Base-by-base conservation (phyloP, 495 filamentous ascomycete species). In the Neurospora sp. region DNA sequence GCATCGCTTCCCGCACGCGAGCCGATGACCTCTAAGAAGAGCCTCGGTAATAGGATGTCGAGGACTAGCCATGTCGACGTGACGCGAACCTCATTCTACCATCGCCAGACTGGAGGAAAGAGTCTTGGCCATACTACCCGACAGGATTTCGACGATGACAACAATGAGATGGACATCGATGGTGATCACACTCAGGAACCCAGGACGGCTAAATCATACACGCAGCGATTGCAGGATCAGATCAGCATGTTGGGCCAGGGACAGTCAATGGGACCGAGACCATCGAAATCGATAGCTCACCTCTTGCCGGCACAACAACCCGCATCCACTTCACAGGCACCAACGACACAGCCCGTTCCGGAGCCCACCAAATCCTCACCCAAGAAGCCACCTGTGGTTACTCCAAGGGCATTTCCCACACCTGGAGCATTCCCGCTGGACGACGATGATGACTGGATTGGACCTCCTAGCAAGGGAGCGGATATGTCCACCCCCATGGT, bases 221-320 rank as follows among this genome's bases (percentile, higher is more conserved):
- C 96, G 3, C 94, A 98, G 78, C 86, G 91, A 10, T 85, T 99
- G 20, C 92, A 96, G 72, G 96, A 98, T 73, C 92, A 93, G 75
- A 97, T 99, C 76, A 95, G 90, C 77, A 93, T 95, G 89, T 87
- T 99, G 22, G 94, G 94, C 31, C 92, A 98, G 79, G 86, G 89
- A 1, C 92, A 94, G 76, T 84, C 90, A 4, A 81, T 74, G 68
- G 79, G 76, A 61, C 84, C 90, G 40, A 85, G 91, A 65, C 83
- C 88, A 3, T 92, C 90, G 4, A 95, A 94, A 76, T 91, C 90
- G 12, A 90, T 93, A 38, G 83, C 89, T 0, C 84, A 89, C 71
- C 78, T 79, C 12, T 75, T 82, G 38, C 80, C 82, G 4, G 40
- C 78, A 35, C 82, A 82, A 68, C 70, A 73, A 42, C 69, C 41